Base-by-base conservation (phyloP, 768 basidiomycete species). In the Russula brevipes region DNA sequence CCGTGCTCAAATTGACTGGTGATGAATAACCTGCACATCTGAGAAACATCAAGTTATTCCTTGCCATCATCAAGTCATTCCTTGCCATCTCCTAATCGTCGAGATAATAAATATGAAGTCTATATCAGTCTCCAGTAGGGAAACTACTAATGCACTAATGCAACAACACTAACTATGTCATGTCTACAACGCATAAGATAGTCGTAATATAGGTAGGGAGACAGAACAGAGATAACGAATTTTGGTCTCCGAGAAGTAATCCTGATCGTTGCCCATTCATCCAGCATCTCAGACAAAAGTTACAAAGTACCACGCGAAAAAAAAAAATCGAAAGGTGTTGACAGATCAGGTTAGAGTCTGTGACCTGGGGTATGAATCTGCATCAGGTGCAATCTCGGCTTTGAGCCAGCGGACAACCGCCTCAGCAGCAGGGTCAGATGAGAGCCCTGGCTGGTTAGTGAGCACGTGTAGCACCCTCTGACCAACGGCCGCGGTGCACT, bases 401-500 rank as follows among this genome's bases (percentile, higher is more conserved):
- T 68, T 47, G 53, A 71, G 68, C 70, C 70, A 71, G 31, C 59
- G 54, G 19, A 69, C 11, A 36, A 70, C 68, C 3, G 63, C 65
- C 53, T 68, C 65, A 31, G 54, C 46, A 12, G 59, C 54, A 72
- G 70, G 50, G 72, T 71, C 30, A 63, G 52, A 46, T 17, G 19
- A 12, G 30, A 59, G 52, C 3, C 52, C 64, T 24, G 60, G 14
- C 35, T 57, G 49, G 17, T 39, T 66, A 24, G 73, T 75, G 41
- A 90, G 73, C 30, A 77, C 76, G 38, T 85, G 79, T 39, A 85
- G 73, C 45, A 89, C 76, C 30, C 80, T 80, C 69, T 80, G 79
- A 3, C 81, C 85, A 53, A 90, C 82, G 5, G 80, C 74, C 24
- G 74, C 74, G 49, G 84, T 84, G 66, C 84, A 88, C 68, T 90